Evolutionary conservation across 108 stramenopile species (phyloP).

Genomic region (Fragilariopsis cylindrus): DNA sequence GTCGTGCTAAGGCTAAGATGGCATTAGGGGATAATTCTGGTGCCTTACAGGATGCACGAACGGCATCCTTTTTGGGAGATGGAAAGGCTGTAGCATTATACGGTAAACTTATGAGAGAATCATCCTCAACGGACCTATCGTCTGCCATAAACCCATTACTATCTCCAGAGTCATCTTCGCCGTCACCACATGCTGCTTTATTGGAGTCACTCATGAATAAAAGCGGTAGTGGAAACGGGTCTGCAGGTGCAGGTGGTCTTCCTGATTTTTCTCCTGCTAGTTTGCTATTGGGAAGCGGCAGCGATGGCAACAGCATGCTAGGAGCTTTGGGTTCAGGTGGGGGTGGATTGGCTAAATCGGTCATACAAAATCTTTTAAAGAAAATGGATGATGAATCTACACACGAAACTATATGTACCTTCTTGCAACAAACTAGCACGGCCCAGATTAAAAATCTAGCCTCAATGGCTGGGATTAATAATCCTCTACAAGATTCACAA

Average conservation of each 20-base stretch:
- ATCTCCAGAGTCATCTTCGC: constrained; percentile 1
- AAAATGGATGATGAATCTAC: constrained; percentile 68
- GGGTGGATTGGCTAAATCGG: constrained; percentile 58
- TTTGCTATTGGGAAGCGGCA: constrained; percentile 34
- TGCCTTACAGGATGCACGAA: constrained; percentile 73
- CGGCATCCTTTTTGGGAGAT: constrained; percentile 84
- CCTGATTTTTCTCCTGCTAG: constrained; percentile 34
- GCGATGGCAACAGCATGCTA: neutral
- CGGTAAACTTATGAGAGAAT: constrained; percentile 68
- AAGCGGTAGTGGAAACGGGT: constrained; percentile 7
- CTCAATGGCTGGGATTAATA: constrained; percentile 57
- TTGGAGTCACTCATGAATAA: constrained; percentile 38
- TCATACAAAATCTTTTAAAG: constrained; percentile 59
- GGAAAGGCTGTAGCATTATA: constrained; percentile 79
- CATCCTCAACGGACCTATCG: constrained; percentile 4
- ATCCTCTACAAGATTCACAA: constrained; percentile 18
- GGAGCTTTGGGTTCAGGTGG: constrained; percentile 35
- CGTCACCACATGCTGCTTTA: constrained; percentile 24
- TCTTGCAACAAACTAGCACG: constrained; percentile 52
- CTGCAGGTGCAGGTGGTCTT: constrained; percentile 7
- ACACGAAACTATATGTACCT: constrained; percentile 62
- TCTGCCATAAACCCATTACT: neutral
- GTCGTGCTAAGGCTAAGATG: constrained; percentile 78
- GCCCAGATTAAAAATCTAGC: constrained; percentile 59
- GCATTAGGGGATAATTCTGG: constrained; percentile 57